These are phyloP conservation scores for Juncus inflexus DNA, from an alignment of 176 grass and related monocot species.

Conservation along the genomic window DNA sequence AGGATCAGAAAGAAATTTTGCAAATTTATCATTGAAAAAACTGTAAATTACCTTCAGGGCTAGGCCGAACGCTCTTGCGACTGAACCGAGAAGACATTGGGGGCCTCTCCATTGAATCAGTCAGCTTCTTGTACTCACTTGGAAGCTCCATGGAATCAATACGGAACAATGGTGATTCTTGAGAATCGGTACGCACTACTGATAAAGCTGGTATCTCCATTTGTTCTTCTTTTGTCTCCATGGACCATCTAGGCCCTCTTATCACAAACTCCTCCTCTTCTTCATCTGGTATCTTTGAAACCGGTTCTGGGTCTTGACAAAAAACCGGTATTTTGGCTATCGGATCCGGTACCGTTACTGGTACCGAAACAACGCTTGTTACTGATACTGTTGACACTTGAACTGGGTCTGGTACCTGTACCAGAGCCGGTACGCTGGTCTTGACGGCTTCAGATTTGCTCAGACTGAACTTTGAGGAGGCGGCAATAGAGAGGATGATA, in stretches of 20 bases:
- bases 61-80: slow-evolving; percentile 52
- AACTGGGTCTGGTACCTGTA: not conserved
- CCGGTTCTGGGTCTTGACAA: not conserved
- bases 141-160: slow-evolving; percentile 13
- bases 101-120: slow-evolving; percentile 54
- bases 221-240: slow-evolving; percentile 23
- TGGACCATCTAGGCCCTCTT: slow-evolving; percentile 51
- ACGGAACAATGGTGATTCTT: slow-evolving; percentile 9
- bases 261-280: slow-evolving; percentile 44
- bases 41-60: slow-evolving; percentile 58
- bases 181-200: slow-evolving; percentile 6
- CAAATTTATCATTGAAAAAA: not conserved
- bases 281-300: slow-evolving; percentile 2
- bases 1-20: slow-evolving; percentile 1
- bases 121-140: slow-evolving; percentile 31
- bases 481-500: slow-evolving; percentile 94
- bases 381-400: slow-evolving; percentile 8
- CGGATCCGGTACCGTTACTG: not conserved
- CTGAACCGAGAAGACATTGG: slow-evolving; percentile 48
- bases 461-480: slow-evolving; percentile 58
- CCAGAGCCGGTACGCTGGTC: not conserved
- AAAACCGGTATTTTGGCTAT: not conserved
- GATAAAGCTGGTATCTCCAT: not conserved
- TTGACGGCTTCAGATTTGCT: not conserved
- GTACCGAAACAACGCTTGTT: not conserved